Percentiles rank a stretch among this genome's conserved stretches.
Conservation (phyloP, 2,329 filamentous ascomycete genomes). For the Hypoxylon sp. region DNA sequence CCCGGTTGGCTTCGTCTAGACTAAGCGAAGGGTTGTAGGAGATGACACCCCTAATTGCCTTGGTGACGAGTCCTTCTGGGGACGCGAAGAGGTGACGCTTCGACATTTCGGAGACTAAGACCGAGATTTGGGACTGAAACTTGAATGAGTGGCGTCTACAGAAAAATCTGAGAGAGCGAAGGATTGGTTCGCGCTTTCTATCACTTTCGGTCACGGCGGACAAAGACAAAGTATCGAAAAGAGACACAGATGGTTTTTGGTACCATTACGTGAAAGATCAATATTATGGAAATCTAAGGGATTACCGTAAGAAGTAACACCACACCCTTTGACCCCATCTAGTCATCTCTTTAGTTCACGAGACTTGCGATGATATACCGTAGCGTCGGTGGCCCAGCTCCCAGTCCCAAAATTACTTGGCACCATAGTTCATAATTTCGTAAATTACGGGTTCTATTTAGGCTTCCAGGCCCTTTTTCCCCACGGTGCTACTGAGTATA, state of each 20-base stretch:
- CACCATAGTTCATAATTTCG: conserved; percentile 32
- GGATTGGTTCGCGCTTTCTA: conserved; percentile 23
- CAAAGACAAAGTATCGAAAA: conserved; percentile 30
- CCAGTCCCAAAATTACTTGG: conserved; percentile 38
- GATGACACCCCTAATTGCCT: conserved; percentile 66
- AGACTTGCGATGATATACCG: conserved; percentile 36
- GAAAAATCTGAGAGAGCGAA: conserved; percentile 7
- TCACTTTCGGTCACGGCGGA: conserved; percentile 32
- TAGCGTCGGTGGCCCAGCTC: conserved; percentile 27
- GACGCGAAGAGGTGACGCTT: conserved; percentile 68
- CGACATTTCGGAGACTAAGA: conserved; percentile 60
- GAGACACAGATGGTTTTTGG: conserved; percentile 21
- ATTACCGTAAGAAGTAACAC: conserved; percentile 44
- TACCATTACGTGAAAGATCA: conserved; percentile 39
- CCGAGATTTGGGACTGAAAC: background rate
- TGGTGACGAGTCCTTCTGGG: conserved; percentile 68
- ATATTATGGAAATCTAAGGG: conserved; percentile 34
- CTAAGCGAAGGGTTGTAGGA: conserved; percentile 67
- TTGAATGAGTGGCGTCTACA: background rate
- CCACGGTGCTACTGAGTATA: conserved; percentile 34
- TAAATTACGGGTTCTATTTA: conserved; percentile 33
- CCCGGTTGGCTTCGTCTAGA: conserved; percentile 66
- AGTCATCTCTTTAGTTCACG: conserved; percentile 24
- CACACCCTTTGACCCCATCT: conserved; percentile 22
- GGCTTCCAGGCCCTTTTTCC: conserved; percentile 38